Percentiles rank a stretch among this genome's conserved stretches.
phyloP scores from a whole-genome alignment of 2,329 filamentous ascomycete species.

The Paraphoma chrysanthemicola region DNA sequence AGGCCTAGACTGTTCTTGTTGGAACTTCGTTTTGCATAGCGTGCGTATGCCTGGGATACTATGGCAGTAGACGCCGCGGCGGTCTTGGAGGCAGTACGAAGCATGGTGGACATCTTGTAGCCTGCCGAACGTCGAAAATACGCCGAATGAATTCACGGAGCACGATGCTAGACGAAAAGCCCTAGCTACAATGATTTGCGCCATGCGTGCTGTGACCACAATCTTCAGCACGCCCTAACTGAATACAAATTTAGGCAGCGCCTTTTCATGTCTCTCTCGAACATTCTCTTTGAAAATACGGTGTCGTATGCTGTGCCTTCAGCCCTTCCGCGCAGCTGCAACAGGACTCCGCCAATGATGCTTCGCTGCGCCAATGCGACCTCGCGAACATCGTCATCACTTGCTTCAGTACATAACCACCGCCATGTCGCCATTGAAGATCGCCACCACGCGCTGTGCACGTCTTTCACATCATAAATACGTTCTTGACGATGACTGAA shows the following conservation, averaged over 20 bases:
- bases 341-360: conserved; percentile 17
- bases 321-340: conserved; percentile 16
- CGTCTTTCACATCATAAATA: not conserved
- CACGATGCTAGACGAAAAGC: not conserved
- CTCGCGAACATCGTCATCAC: conserved; percentile 28
- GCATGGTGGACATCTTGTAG: not conserved
- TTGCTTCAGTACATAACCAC: conserved; percentile 18
- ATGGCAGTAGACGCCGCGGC: not conserved
- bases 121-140: not conserved
- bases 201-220: no score
- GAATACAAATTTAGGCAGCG: not conserved
- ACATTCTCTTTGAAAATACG: conserved; percentile 9
- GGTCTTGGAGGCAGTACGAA: not conserved
- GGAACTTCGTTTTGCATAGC: conserved; percentile 7
- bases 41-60: not conserved
- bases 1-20: conserved; percentile 24
- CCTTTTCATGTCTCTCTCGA: conserved; percentile 1
- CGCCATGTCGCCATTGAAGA: conserved; percentile 13
- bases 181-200: no score
- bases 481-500: conserved; percentile 33
- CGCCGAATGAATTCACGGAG: not conserved
- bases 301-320: conserved; percentile 3
- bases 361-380: conserved; percentile 22
- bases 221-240: conserved; percentile 1
- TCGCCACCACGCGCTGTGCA: conserved; percentile 5